phyloP scores from a whole-genome alignment of 1,284 basidiomycete genomes.

The Kalmanozyma brasiliensis region DNA sequence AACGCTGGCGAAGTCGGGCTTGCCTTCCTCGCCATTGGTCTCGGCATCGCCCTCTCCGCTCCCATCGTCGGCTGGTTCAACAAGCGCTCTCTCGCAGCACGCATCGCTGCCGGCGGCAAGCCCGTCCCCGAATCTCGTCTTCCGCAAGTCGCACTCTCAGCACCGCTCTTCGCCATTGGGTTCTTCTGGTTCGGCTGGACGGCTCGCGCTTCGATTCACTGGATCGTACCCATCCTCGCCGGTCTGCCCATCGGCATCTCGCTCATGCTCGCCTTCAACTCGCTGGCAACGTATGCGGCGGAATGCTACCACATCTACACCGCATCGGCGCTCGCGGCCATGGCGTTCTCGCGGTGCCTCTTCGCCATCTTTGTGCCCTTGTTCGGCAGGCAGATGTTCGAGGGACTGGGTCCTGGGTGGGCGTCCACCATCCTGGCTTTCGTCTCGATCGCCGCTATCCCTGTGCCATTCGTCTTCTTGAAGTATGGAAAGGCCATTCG shows the following conservation, averaged over 20 bases:
- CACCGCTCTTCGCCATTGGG: conserved; percentile 30
- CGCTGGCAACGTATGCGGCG: conserved; percentile 38
- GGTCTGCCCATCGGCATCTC: conserved; percentile 32
- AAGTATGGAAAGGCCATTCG: conserved; percentile 40
- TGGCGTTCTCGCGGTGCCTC: conserved; percentile 47
- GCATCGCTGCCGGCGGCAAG: conserved; percentile 26
- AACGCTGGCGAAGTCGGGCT: conserved; percentile 48
- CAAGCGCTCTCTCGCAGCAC: conserved; percentile 23
- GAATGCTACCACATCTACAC: conserved; percentile 51
- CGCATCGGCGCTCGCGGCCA: conserved; percentile 41
- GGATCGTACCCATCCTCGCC: conserved; percentile 43
- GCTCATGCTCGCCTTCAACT: conserved; percentile 44
- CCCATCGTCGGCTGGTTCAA: conserved; percentile 40
- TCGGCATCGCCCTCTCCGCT: conserved; percentile 40
- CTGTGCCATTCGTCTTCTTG: conserved; percentile 44
- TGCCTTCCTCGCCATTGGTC: conserved; percentile 38
- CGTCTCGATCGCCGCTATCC: conserved; percentile 27
- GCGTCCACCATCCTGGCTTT: conserved; percentile 33
- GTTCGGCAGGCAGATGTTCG: conserved; percentile 39
- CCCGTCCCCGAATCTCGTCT: conserved; percentile 39
- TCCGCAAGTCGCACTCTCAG: conserved; percentile 30
- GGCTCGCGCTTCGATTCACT: conserved; percentile 36
- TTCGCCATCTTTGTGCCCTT: conserved; percentile 48
- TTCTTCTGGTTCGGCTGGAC: conserved; percentile 57
- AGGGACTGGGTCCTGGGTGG: conserved; percentile 27